Percentiles rank a stretch among this genome's conserved stretches.
Conservation (phyloP, 805 yeast genomes). For the Candida andamanensis region DNA sequence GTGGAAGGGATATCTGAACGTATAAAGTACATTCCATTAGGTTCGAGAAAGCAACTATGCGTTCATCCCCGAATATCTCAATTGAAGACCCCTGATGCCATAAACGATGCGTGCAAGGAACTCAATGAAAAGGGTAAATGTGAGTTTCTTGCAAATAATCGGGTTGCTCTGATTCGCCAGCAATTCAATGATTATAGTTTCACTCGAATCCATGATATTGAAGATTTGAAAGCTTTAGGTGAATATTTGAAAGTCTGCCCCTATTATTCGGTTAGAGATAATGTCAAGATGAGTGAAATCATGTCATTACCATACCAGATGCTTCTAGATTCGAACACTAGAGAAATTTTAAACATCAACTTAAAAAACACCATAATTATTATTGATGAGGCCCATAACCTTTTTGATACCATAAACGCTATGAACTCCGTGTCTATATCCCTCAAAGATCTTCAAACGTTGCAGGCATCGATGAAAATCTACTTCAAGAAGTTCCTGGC, state of each 20-base stretch:
- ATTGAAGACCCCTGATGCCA: slow-evolving; percentile 43
- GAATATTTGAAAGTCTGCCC: slow-evolving; percentile 61
- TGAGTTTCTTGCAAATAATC: slow-evolving; percentile 16
- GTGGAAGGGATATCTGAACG: slow-evolving; percentile 44
- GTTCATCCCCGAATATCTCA: slow-evolving; percentile 58
- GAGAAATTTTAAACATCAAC: slow-evolving; percentile 55
- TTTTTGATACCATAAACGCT: slow-evolving; percentile 69
- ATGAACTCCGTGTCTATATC: slow-evolving; percentile 62
- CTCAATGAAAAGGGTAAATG: slow-evolving; percentile 44
- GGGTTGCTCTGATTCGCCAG: slow-evolving; percentile 21
- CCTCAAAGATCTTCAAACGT: slow-evolving; percentile 38
- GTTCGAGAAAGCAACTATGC: slow-evolving; percentile 82
- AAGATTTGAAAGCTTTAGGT: slow-evolving; percentile 67
- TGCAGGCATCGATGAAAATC: slow-evolving; percentile 44
- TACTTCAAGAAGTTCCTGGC: slow-evolving; percentile 60
- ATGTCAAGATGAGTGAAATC: slow-evolving; percentile 59
- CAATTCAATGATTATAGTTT: slow-evolving; percentile 53
- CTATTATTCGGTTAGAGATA: slow-evolving; percentile 66
- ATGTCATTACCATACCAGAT: slow-evolving; percentile 84
- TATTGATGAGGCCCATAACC: slow-evolving; percentile 90
- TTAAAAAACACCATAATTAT: slow-evolving; percentile 64
- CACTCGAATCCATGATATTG: slow-evolving; percentile 66
- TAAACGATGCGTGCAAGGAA: slow-evolving; percentile 81
- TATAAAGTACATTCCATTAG: slow-evolving; percentile 66
- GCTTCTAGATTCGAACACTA: slow-evolving; percentile 54